Percentiles rank a stretch among this genome's conserved stretches.
These are phyloP conservation scores for Catunica adiposa DNA, from an alignment of 2,329 filamentous ascomycete species.

Conservation along the genomic window DNA sequence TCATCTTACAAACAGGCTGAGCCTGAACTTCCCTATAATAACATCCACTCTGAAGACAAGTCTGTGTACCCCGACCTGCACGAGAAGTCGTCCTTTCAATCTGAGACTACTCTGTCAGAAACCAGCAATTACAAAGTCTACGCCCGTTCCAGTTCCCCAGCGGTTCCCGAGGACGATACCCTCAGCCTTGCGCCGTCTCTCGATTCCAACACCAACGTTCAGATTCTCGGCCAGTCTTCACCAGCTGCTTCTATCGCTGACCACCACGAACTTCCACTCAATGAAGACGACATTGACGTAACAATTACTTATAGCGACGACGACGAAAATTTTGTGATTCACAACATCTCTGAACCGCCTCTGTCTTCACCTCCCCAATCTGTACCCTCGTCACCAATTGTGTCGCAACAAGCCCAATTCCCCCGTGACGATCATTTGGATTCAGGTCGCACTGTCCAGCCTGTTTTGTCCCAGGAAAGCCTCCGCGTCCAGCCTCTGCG, in stretches of 20 bases:
- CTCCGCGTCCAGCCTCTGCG: constrained; percentile 39
- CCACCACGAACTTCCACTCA: constrained; percentile 15
- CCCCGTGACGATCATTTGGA: background rate
- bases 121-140: constrained; percentile 39
- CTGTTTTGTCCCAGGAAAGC: constrained; percentile 44
- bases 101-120: constrained; percentile 31
- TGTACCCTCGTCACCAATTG: constrained; percentile 7
- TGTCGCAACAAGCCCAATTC: background rate
- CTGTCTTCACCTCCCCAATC: constrained; percentile 16
- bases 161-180: constrained; percentile 16
- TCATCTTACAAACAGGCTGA: background rate
- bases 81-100: constrained; percentile 14
- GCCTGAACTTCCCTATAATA: background rate
- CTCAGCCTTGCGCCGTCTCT: constrained; percentile 28
- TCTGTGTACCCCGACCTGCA: constrained; percentile 11
- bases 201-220: constrained; percentile 28
- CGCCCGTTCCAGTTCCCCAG: constrained; percentile 27
- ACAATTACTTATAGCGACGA: constrained; percentile 19
- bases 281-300: constrained; percentile 36
- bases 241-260: constrained; percentile 25
- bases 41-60: background rate
- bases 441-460: constrained; percentile 17
- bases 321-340: constrained; percentile 15
- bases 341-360: constrained; percentile 16
- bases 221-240: constrained; percentile 35